These are phyloP conservation scores for Astrothelium macrocarpum DNA, from an alignment of 495 filamentous ascomycete genomes.

Conservation along the genomic window DNA sequence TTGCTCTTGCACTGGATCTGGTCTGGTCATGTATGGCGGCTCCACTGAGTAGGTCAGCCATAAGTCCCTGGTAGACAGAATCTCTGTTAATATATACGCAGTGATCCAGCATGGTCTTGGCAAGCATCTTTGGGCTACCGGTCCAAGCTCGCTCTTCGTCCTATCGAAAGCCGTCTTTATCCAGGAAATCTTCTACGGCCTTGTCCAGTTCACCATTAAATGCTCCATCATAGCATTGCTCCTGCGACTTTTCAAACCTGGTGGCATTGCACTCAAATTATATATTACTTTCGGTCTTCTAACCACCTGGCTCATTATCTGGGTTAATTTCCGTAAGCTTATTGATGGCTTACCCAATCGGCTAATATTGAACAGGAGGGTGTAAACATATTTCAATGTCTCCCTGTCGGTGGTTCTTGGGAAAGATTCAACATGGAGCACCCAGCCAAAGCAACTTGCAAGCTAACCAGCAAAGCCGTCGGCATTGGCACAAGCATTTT, in stretches of 20 bases:
- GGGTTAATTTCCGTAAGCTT: not conserved
- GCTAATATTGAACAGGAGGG: not conserved
- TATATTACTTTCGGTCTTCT: not conserved
- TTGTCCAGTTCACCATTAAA: not conserved
- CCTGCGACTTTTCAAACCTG: constrained; percentile 2
- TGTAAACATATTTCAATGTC: not conserved
- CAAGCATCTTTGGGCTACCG: not conserved
- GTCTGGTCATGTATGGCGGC: not conserved
- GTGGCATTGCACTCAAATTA: not conserved
- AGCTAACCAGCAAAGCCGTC: not conserved
- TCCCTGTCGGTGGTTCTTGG: not conserved
- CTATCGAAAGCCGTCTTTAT: not conserved
- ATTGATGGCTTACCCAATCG: not conserved
- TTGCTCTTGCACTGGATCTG: not conserved
- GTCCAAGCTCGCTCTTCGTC: not conserved
- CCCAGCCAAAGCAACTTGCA: not conserved
- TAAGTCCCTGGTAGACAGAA: not conserved
- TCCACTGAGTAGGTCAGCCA: not conserved
- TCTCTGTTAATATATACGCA: not conserved
- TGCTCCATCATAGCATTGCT: not conserved
- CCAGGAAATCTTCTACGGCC: not conserved
- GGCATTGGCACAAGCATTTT: not conserved
- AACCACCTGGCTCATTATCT: not conserved
- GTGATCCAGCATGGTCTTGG: not conserved
- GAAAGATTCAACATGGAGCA: not conserved